Conservation (phyloP, 2,329 filamentous ascomycete genomes). For the Dactylellina drechsleri region DNA sequence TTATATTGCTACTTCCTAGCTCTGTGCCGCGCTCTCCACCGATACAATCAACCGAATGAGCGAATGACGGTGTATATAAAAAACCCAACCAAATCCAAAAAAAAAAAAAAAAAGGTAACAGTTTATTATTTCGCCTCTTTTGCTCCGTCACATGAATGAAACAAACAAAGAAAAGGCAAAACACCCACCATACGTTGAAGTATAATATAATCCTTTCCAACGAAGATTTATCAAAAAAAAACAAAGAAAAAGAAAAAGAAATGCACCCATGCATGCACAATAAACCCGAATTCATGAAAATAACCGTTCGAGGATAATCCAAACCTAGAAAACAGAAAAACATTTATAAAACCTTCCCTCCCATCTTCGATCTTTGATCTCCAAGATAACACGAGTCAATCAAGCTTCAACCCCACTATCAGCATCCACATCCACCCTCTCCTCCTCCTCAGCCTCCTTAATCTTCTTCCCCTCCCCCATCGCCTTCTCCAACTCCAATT, state of each 20-base stretch:
- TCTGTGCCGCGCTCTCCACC: too few species aligned
- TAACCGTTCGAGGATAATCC: neutral
- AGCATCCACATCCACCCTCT: slow-evolving; percentile 33
- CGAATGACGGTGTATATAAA: slow-evolving; percentile 16
- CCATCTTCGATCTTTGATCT: neutral
- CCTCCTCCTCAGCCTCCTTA: slow-evolving; percentile 5
- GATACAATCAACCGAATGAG: neutral
- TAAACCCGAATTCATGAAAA: slow-evolving; percentile 1
- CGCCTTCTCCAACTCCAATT: slow-evolving; percentile 63
- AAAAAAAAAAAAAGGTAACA: too few species aligned
- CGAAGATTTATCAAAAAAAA: slow-evolving; percentile 6
- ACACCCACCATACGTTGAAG: neutral
- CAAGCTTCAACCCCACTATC: slow-evolving; percentile 52
- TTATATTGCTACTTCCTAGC: too few species aligned
- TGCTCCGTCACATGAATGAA: slow-evolving; percentile 17
- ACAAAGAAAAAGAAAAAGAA: slow-evolving; percentile 14
- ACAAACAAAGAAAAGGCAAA: slow-evolving; percentile 12
- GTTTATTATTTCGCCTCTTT: slow-evolving; percentile 36
- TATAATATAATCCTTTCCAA: too few species aligned
- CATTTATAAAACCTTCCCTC: too few species aligned
- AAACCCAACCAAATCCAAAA: neutral
- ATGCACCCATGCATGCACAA: neutral
- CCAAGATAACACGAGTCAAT: too few species aligned
- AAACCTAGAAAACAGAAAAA: too few species aligned
- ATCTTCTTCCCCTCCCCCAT: slow-evolving; percentile 63